Base-by-base conservation (phyloP, 148 eudicot species). In the Camellia japonica region DNA sequence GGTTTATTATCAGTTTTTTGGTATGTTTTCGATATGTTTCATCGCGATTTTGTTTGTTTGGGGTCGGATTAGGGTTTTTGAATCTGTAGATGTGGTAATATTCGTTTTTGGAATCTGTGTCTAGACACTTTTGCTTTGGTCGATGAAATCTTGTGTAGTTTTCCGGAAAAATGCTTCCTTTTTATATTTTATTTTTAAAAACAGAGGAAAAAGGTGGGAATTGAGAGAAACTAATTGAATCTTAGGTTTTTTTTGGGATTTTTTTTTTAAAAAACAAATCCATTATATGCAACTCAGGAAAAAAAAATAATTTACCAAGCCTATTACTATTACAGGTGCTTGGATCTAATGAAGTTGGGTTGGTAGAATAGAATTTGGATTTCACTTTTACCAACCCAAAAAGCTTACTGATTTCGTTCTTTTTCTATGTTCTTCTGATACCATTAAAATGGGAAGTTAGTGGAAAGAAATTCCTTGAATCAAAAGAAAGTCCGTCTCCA, bases 341-440 rank as follows among this genome's bases (percentile, higher is more conserved):
- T 47, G 54, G 14, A 7, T 69, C 20, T 16, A 42, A 5, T 69
- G 12, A 7, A 64, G 20, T 16, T 23, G 19, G 71, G n/a, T 15
- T 20, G 2, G 19, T 52, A 18, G 60, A 49, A 72, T 12, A 18
- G 60, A 49, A 72, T 12, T 72, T 71, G 55, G 56, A 46, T 19
- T 71, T 71, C 56, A 44, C 74, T 54, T 73, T 73, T 73, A 74
- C 47, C 47, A 41, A 15, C 18, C 42, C 4, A 5, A 72, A 72
- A 11, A 52, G 11, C 61, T 56, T 18, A 18, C 42, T 44, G 44
- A 2, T 12, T 14, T 74, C 9, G 18, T 64, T 64, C n/a, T 23
- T 19, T 19, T n/a, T 11, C 4, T 3, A 3, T 1, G 6, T 42
- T 4, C 0, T 51, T 49, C 19, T 51, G 42, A 20, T 62, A n/a